Evolutionary conservation across 2,329 filamentous ascomycete genomes (phyloP), one percentile per base, ranked within the genome.

Genomic region (Colletotrichum sp.): DNA sequence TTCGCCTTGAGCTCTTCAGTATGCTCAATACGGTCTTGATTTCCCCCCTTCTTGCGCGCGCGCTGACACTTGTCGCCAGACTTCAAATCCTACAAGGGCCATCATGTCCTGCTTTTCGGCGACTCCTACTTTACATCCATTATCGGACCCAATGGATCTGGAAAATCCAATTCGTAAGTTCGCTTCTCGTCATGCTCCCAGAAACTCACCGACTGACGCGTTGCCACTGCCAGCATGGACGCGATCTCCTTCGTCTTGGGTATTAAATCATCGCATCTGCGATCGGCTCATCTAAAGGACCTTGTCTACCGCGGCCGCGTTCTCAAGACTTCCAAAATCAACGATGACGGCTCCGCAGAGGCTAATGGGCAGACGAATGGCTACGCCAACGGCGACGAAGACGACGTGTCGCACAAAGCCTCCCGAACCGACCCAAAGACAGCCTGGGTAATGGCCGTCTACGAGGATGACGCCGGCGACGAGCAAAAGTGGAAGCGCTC

Each of bases 81-180:
- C 89, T 99, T 99, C 92, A 99, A 99, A 88, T 99, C 97, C 81
- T 99, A 99, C 89, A 98, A 98, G 86, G 97, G 96, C 75, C 96
- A 98, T 82, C 97, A 99, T 88, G 93, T 92, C 76, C 92, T 99
- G 60, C 92, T 98, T 69, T 98, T 99, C 82, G 96, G 96, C 82
- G 96, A 99, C 88, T 98, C 96, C 3, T 99, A 98, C 87, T 99
- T 99, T 86, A 99, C 97, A 66, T 99, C 97, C 57, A 98, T 99
- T 83, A 99, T 99, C 83, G 97, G 98, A 8, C 97, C 97, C 84
- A 99, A 99, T 96, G 97, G 97, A 89, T 99, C 97, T 44, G 97
- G 97, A 79, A 99, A 99, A 86, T 99, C 97, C 24, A 99, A 99
- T 85, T 98, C 96, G 95, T 96, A 87, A 84, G 93, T 78, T 60